Percentiles rank a stretch among this genome's conserved stretches.
These are phyloP conservation scores for Hypoxylon cercidicola DNA, from an alignment of 495 filamentous ascomycete genomes.

Conservation along the genomic window DNA sequence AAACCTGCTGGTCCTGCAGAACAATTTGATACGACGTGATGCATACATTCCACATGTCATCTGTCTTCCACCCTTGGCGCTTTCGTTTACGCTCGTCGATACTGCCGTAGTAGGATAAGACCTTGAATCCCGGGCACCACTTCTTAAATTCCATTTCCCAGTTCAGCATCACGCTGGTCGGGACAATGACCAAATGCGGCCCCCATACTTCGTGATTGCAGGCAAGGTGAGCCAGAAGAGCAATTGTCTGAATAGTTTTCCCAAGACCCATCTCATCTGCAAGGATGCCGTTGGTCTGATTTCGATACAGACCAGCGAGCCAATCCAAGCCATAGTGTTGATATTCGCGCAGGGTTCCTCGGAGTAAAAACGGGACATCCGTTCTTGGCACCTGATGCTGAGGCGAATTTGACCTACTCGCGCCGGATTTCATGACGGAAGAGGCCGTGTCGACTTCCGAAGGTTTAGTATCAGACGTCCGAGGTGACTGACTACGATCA, in stretches of 20 bases:
- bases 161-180: slow-evolving; percentile 98
- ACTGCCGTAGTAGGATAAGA: slow-evolving; percentile 94
- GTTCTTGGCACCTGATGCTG: slow-evolving; percentile 66
- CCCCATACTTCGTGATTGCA: slow-evolving; percentile 94
- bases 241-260: slow-evolving; percentile 98
- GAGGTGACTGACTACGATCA: slow-evolving; percentile 64
- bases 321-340: slow-evolving; percentile 97
- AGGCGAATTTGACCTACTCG: slow-evolving; percentile 57
- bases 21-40: slow-evolving; percentile 98
- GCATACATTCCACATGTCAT: slow-evolving; percentile 93
- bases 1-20: slow-evolving; percentile 91
- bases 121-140: slow-evolving; percentile 98
- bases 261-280: slow-evolving; percentile 99
- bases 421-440: slow-evolving; percentile 62
- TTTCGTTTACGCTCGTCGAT: slow-evolving; percentile 92
- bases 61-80: slow-evolving; percentile 88
- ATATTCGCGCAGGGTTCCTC: slow-evolving; percentile 93
- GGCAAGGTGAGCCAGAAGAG: slow-evolving; percentile 91
- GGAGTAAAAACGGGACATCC: slow-evolving; percentile 85
- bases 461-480: slow-evolving; percentile 72
- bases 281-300: slow-evolving; percentile 95
- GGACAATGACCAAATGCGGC: slow-evolving; percentile 94
- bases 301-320: slow-evolving; percentile 92
- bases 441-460: slow-evolving; percentile 75
- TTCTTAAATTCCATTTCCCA: slow-evolving; percentile 99